phyloP scores from a whole-genome alignment of 768 basidiomycete genomes.

The Tulasnella sp. region DNA sequence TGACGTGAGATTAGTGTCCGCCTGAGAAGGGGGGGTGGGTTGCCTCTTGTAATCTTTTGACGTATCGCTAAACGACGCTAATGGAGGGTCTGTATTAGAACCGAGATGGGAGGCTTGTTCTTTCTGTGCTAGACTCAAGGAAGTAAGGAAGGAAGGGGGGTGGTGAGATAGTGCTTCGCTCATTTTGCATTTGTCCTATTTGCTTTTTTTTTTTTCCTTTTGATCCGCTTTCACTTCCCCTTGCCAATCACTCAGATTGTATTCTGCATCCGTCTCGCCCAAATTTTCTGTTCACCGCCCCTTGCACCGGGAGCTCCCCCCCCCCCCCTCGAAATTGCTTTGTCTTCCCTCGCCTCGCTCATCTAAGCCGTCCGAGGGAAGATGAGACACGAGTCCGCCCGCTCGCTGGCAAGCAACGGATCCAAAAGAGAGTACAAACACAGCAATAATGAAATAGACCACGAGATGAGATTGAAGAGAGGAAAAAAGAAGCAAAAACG shows the following conservation, averaged over 20 bases:
- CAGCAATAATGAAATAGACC: neutral
- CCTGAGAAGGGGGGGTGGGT: no score
- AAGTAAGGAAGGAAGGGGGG: no score
- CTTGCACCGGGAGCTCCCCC: no score
- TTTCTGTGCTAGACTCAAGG: neutral
- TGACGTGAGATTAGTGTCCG: neutral
- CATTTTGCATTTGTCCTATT: no score
- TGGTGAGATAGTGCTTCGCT: neutral
- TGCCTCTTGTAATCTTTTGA: no score
- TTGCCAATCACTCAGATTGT: neutral
- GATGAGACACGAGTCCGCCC: neutral
- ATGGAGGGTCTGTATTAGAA: no score
- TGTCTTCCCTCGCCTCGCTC: neutral
- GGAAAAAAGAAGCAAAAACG: no score
- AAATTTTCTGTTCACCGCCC: no score
- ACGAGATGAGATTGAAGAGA: no score
- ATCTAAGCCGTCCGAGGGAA: neutral
- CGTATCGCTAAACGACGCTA: no score
- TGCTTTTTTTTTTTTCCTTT: neutral
- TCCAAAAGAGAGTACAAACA: neutral
- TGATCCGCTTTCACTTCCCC: neutral
- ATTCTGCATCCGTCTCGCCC: neutral
- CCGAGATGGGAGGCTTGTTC: neutral
- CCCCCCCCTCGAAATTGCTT: neutral
- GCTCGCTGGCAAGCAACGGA: neutral